A percentile compares a stretch with the other conserved stretches of the same genome.
Evolutionary conservation across 306 rosid genomes (phyloP).

Genomic region (Inga laurina): DNA sequence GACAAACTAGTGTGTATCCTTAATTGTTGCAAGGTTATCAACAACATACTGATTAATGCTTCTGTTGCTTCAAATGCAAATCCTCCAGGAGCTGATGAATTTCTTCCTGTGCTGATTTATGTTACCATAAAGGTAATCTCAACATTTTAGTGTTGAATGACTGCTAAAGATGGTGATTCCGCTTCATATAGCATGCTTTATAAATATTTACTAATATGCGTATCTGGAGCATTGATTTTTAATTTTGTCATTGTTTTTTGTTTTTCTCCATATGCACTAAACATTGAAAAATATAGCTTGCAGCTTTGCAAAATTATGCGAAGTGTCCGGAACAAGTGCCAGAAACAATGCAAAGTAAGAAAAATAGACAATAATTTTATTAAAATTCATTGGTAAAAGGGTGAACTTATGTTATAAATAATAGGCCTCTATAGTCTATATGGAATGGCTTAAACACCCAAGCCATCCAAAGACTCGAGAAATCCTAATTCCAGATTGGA

Average conservation of each 20-base stretch:
- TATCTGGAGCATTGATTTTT: conserved; percentile 4
- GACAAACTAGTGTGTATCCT: conserved; percentile 95
- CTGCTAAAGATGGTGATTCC: neutral
- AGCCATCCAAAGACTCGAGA: too few relatives aligned
- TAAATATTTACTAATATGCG: neutral
- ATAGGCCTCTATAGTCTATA: neutral
- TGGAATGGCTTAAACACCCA: neutral
- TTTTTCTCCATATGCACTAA: conserved; percentile 7
- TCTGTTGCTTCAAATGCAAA: conserved; percentile 78
- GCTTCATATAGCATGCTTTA: neutral
- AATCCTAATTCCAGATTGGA: too few relatives aligned
- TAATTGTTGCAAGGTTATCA: conserved; percentile 93
- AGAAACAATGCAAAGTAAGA: neutral
- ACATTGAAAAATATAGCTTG: conserved; percentile 11
- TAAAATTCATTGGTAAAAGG: neutral
- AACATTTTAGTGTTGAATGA: conserved; percentile 12
- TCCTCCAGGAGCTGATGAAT: conserved; percentile 96
- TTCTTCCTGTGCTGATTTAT: conserved; percentile 94
- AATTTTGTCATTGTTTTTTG: neutral
- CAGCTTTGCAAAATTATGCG: neutral
- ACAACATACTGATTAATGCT: conserved; percentile 85
- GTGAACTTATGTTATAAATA: neutral
- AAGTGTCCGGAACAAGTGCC: neutral
- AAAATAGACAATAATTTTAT: neutral
- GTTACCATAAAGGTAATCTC: conserved; percentile 74